Evolutionary conservation across 768 basidiomycete species (phyloP).

Genomic region (Russula lepida): DNA sequence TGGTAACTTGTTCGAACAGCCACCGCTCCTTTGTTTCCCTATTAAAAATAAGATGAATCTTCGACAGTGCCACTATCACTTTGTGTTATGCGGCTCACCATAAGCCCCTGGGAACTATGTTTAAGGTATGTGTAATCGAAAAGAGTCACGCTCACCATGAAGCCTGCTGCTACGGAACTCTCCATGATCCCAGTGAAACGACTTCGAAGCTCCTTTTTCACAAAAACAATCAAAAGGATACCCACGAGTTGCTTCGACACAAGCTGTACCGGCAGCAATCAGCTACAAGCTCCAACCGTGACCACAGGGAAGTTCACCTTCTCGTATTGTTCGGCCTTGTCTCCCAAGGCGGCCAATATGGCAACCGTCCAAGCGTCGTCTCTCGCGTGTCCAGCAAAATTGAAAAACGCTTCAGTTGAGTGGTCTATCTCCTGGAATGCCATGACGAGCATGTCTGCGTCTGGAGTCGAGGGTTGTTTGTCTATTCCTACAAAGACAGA

Average conservation of each 20-base stretch:
- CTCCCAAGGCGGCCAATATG: slow-evolving; percentile 61
- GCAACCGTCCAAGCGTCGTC: slow-evolving; percentile 70
- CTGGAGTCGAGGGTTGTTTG: slow-evolving; percentile 21
- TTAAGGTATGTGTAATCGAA: not conserved
- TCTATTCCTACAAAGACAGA: not conserved
- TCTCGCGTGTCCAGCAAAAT: slow-evolving; percentile 49
- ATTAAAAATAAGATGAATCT: not conserved
- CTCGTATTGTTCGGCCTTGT: slow-evolving; percentile 52
- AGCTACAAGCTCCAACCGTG: not conserved
- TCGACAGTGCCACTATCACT: not conserved
- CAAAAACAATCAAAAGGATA: slow-evolving; percentile 65
- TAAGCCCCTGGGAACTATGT: slow-evolving; percentile 2
- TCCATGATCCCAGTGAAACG: slow-evolving; percentile 49
- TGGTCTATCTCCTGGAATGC: slow-evolving; percentile 78
- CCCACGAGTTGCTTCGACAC: slow-evolving; percentile 75
- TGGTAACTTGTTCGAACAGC: slow-evolving; percentile 55
- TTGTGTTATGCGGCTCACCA: not conserved
- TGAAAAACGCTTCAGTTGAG: slow-evolving; percentile 70
- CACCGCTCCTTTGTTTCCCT: slow-evolving; percentile 82
- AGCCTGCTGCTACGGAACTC: slow-evolving; percentile 54
- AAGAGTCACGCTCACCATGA: slow-evolving; percentile 47
- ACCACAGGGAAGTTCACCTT: slow-evolving; percentile 38
- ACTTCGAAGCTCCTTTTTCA: slow-evolving; percentile 41
- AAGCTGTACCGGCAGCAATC: slow-evolving; percentile 35
- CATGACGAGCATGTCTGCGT: slow-evolving; percentile 64